A percentile compares a stretch with the other conserved stretches of the same genome.
Evolutionary conservation across 176 grass and related monocot species (phyloP).

Genomic region (Oryza longistaminata): DNA sequence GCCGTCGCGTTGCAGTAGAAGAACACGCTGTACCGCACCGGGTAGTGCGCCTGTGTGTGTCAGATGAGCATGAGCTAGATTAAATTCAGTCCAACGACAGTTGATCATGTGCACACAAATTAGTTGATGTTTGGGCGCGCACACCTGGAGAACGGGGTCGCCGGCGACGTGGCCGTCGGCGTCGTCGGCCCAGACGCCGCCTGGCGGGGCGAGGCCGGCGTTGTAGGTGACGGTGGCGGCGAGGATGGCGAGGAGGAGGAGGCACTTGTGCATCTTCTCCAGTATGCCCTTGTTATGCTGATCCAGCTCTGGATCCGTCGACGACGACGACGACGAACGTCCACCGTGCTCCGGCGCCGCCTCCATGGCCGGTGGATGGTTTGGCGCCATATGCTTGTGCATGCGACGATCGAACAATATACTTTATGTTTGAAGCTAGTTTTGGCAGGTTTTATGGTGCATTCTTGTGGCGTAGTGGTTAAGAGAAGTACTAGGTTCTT

Average conservation of each 20-base stretch:
- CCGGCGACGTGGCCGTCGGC: background rate
- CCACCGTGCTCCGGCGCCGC: background rate
- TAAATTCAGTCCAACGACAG: too few species aligned
- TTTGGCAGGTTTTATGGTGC: background rate
- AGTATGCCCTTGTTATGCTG: constrained; percentile 7
- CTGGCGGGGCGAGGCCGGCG: constrained; percentile 21
- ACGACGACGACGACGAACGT: background rate
- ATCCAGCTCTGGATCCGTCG: background rate
- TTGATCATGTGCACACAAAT: too few species aligned
- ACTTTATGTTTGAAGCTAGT: background rate
- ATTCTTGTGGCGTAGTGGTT: background rate
- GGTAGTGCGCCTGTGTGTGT: constrained; percentile 13
- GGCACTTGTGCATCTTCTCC: constrained; percentile 30
- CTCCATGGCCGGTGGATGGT: background rate
- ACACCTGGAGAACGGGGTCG: constrained; percentile 9
- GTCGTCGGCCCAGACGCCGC: constrained; percentile 43
- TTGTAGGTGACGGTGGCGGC: constrained; percentile 37
- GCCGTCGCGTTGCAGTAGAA: constrained; percentile 49
- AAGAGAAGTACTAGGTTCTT: background rate
- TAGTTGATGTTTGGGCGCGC: background rate
- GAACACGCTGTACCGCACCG: constrained; percentile 24
- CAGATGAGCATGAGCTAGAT: too few species aligned
- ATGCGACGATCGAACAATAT: background rate
- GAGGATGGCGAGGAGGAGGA: constrained; percentile 43
- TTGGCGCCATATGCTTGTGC: background rate